These are phyloP conservation scores for Kwoniella shivajii DNA, from an alignment of 1,284 basidiomycete genomes.

Conservation along the genomic window DNA sequence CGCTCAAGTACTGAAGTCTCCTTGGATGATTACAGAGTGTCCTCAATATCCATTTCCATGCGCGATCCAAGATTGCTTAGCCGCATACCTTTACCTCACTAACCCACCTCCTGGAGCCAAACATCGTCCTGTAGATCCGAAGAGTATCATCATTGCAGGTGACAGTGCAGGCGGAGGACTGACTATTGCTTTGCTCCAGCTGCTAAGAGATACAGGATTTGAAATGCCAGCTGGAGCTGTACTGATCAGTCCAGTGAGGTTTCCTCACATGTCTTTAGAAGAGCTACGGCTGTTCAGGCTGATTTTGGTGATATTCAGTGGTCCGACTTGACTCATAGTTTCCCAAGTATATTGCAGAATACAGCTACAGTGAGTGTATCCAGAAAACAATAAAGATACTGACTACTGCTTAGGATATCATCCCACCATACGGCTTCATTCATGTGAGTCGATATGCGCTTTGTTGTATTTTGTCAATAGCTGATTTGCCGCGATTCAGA, in stretches of 20 bases:
- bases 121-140: conserved; percentile 78
- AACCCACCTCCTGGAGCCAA: conserved; percentile 69
- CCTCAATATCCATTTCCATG: conserved; percentile 98
- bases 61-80: conserved; percentile 81
- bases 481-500: conserved; percentile 57
- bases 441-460: conserved; percentile 34
- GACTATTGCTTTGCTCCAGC: conserved; percentile 78
- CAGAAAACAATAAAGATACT: background rate
- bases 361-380: conserved; percentile 69
- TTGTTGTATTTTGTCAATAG: conserved; percentile 60
- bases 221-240: conserved; percentile 83
- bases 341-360: conserved; percentile 79
- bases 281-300: background rate
- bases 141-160: conserved; percentile 77
- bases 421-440: conserved; percentile 59
- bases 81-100: conserved; percentile 75
- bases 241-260: conserved; percentile 69
- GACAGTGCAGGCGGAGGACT: conserved; percentile 95
- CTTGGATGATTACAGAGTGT: conserved; percentile 56
- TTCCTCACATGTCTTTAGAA: background rate
- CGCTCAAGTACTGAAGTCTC: background rate
- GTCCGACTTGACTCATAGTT: conserved; percentile 88
- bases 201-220: conserved; percentile 83
- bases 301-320: conserved; percentile 31
- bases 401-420: conserved; percentile 63